Base-by-base conservation (phyloP, 106 monocot genomes). In the Triglochin maritima region DNA sequence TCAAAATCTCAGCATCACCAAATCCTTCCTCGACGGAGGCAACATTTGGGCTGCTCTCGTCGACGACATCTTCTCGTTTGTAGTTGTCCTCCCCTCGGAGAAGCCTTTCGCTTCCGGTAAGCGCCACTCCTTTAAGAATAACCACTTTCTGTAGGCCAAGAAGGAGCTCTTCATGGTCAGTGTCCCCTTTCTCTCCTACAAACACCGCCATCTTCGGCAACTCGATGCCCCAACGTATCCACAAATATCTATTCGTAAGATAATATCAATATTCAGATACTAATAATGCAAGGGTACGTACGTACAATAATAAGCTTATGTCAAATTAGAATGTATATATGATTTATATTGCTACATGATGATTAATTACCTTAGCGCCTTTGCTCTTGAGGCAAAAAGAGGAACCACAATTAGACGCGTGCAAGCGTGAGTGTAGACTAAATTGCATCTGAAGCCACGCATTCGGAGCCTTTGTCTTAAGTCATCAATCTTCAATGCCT, bases 361-460 rank as follows among this genome's bases (percentile, higher is more conserved):
- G 29, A 29, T 29, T 6, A 84, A n/a, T 66, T 6, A 84, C 89
- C 89, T 85, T 44, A 89, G 69, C 13, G 89, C 89, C 50, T 66
- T 56, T 53, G 85, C 68, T 44, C 89, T 79, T 5, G 89, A 85
- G 7, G 89, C 89, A 49, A 83, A 85, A 54, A 89, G 57, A 2
- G 89, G 85, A 56, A 83, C 16, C 9, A 89, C 71, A 47, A 78
- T 85, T 7, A 89, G 50, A 47, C 89, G 85, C 6, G 78, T 83
- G 70, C 82, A 72, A 58, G 78, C 78, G 14, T 66, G 70, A 41
- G 83, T 74, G 61, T 85, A 89, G 1, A 89, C 73, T 1, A 81
- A 48, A 66, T 85, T 85, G 66, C 89, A 89, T 62, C 89, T 67
- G 64, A 89, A 83, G 4, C 89, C 89, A 11, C 89, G 80, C 82